A percentile compares a stretch with the other conserved stretches of the same genome.
Conservation (phyloP, 2,329 filamentous ascomycete genomes). For the Penicillium psychrosexuale region DNA sequence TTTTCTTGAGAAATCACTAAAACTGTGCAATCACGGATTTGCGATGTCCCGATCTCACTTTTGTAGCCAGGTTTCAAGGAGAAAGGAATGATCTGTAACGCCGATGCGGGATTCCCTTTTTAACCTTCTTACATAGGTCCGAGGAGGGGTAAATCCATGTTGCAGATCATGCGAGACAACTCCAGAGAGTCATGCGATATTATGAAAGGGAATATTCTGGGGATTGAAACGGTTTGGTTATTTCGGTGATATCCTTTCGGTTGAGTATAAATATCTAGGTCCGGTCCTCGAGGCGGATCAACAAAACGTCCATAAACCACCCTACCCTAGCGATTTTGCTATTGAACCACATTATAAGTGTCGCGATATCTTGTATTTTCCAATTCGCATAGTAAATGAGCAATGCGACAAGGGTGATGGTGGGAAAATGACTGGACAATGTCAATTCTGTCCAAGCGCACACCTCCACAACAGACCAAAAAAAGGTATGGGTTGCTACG, state of each 20-base stretch:
- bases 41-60: background rate
- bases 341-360: conserved; percentile 5
- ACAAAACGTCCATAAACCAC: background rate
- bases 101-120: conserved; percentile 4
- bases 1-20: background rate
- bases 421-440: conserved; percentile 6
- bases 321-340: conserved; percentile 8
- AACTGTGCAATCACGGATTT: conserved; percentile 9
- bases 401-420: conserved; percentile 21
- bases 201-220: background rate
- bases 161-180: conserved; percentile 27
- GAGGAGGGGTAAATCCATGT: conserved; percentile 26
- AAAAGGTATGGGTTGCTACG: conserved; percentile 7
- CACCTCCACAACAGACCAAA: conserved; percentile 6
- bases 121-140: conserved; percentile 21
- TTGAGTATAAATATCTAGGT: background rate
- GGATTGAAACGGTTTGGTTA: background rate
- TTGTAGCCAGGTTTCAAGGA: conserved; percentile 11
- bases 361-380: conserved; percentile 11
- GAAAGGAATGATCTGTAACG: conserved; percentile 17
- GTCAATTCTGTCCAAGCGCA: conserved; percentile 6
- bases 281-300: background rate
- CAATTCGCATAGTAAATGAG: background rate
- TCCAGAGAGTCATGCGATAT: conserved; percentile 22
- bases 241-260: background rate